phyloP scores from a whole-genome alignment of 257 asterid species.

The Cordia subcordata region DNA sequence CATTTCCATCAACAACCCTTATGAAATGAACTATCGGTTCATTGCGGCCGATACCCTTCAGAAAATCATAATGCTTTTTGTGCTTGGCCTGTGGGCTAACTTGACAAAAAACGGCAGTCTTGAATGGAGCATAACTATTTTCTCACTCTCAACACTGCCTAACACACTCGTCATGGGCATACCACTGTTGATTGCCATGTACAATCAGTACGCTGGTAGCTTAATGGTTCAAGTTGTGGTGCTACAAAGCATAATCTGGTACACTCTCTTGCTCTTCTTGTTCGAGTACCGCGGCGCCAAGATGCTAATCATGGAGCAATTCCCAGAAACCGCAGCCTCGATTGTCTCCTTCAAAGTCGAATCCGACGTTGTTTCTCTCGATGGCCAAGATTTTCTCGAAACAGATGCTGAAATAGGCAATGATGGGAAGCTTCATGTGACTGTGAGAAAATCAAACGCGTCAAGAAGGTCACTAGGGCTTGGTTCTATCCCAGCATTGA shows the following conservation, averaged over 20 bases:
- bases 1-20: slow-evolving; percentile 68
- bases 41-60: slow-evolving; percentile 86
- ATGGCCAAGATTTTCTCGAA: slow-evolving; percentile 90
- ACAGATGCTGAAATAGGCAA: slow-evolving; percentile 86
- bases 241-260: slow-evolving; percentile 87
- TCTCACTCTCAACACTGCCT: slow-evolving; percentile 79
- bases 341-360: slow-evolving; percentile 86
- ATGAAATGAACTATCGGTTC: slow-evolving; percentile 73
- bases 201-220: slow-evolving; percentile 57
- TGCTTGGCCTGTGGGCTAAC: slow-evolving; percentile 64
- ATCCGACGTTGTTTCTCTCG: slow-evolving; percentile 87
- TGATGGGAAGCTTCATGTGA: slow-evolving; percentile 87
- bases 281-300: slow-evolving; percentile 88
- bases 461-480: slow-evolving; percentile 65
- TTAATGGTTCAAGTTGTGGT: slow-evolving; percentile 89
- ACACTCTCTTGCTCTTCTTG: slow-evolving; percentile 65
- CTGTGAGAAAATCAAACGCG: slow-evolving; percentile 83
- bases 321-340: slow-evolving; percentile 85
- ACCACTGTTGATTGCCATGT: slow-evolving; percentile 82
- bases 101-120: slow-evolving; percentile 64
- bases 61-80: slow-evolving; percentile 65
- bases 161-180: slow-evolving; percentile 95
- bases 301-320: slow-evolving; percentile 78
- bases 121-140: slow-evolving; percentile 86
- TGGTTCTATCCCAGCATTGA: slow-evolving; percentile 21